Base-by-base conservation (phyloP, 148 eudicot species). In the Bassia scoparia region DNA sequence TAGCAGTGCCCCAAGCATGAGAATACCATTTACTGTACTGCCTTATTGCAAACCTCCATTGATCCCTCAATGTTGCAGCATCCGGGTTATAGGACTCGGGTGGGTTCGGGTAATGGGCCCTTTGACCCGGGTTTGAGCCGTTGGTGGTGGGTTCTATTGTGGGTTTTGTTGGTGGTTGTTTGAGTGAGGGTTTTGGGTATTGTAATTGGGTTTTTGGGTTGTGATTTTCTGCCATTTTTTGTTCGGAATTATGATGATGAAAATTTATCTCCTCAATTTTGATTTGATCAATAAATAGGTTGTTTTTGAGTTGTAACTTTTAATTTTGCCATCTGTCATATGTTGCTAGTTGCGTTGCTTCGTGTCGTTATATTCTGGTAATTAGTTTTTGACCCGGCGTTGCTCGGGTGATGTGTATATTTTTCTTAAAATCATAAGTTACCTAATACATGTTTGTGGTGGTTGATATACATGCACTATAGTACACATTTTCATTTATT, bases 1-100 rank as follows among this genome's bases (percentile, higher is more conserved):
- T 95, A 66, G 99, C 99, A 21, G 96, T 86, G 11, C 99, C 99
- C 99, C 99, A 95, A 20, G 99, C 99, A 31, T 90, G 93, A 16
- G 97, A 88, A 75, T 95, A 95, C 99, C 99, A 95, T 70, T 72
- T 81, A 68, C 95, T 88, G 86, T 90, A 93, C 80, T 90, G 97
- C 77, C 82, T 84, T 15, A 83, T 87, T 1, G 98, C 98, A 70
- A 70, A 93, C 81, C 78, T 84, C 98, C 98, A 93, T 72, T 93
- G 98, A 31, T 90, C 96, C 71, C 88, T 86, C 37, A 94, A 83
- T 0, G 97, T 83, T 44, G 84, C 81, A 29, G 86, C 34, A 65
- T 86, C 86, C 30, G 89, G 89, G 64, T 79, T 83, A 0, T 55
- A 33, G 48, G 82, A 0, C 17, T 91, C 97, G 0, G 90, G 87